Conservation (phyloP, 1,284 basidiomycete genomes). For the Nidula niveotomentosa region DNA sequence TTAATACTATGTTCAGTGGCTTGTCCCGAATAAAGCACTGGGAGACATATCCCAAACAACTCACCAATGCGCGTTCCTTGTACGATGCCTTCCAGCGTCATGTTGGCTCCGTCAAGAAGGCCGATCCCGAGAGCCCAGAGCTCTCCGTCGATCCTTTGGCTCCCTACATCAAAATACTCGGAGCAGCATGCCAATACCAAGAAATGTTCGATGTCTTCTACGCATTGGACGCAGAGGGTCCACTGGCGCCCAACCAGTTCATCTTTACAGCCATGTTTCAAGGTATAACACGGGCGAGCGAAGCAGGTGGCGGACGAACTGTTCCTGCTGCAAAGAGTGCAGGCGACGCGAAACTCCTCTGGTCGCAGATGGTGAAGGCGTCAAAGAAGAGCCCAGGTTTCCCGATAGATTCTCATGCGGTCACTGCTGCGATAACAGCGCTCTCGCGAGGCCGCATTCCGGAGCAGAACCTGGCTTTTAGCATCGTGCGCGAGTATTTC, state of each 20-base stretch:
- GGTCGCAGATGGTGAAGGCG: conserved; percentile 59
- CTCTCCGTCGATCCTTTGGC: conserved; percentile 47
- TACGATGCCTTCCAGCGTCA: conserved; percentile 56
- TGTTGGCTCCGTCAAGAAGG: conserved; percentile 42
- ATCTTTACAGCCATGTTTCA: conserved; percentile 65
- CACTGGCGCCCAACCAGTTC: conserved; percentile 50
- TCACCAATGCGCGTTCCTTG: conserved; percentile 55
- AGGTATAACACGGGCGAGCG: conserved; percentile 32
- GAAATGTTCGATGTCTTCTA: conserved; percentile 75
- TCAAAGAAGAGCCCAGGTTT: conserved; percentile 41
- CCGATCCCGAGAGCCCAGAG: conserved; percentile 44
- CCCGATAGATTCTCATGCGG: conserved; percentile 49
- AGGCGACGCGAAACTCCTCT: conserved; percentile 63
- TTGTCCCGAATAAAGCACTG: conserved; percentile 59
- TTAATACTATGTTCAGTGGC: conserved; percentile 61
- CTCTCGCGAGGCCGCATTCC: conserved; percentile 50
- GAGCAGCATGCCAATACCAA: conserved; percentile 52
- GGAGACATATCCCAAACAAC: conserved; percentile 52
- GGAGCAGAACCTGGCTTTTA: conserved; percentile 64
- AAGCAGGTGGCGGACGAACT: background rate
- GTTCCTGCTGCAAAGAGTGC: conserved; percentile 31
- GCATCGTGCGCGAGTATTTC: conserved; percentile 60
- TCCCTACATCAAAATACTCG: conserved; percentile 64
- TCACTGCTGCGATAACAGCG: conserved; percentile 48
- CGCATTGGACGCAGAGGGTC: conserved; percentile 55